These are phyloP conservation scores for Zoysia matrella DNA, from an alignment of 202 grass and related monocot genomes.

Conservation along the genomic window DNA sequence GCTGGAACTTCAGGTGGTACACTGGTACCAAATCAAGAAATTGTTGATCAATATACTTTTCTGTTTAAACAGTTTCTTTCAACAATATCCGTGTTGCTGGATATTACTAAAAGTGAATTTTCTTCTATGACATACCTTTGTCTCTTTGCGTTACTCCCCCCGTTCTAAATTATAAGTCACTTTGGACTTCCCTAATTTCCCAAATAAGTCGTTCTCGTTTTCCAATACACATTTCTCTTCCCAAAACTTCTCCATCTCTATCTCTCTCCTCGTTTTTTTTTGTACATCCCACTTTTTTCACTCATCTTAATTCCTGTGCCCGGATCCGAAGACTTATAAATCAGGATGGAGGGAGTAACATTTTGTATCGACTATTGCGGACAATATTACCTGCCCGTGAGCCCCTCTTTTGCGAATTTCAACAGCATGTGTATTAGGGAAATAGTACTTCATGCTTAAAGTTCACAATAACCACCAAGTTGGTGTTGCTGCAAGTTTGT, in stretches of 20 bases:
- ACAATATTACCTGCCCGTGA: neutral
- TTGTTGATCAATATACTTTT: conserved; percentile 33
- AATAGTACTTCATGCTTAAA: neutral
- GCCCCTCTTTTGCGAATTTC: neutral
- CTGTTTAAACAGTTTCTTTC: conserved; percentile 33
- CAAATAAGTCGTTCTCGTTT: too few species aligned
- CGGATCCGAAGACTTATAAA: too few species aligned
- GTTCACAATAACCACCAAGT: neutral
- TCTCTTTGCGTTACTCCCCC: neutral
- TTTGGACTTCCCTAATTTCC: too few species aligned
- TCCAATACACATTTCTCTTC: too few species aligned
- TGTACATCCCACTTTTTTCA: too few species aligned
- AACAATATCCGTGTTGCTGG: conserved; percentile 7
- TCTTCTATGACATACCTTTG: conserved; percentile 7
- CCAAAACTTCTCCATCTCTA: too few species aligned
- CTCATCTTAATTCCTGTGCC: too few species aligned
- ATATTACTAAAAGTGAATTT: conserved; percentile 10
- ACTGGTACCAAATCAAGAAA: conserved; percentile 45
- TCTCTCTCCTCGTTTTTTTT: too few species aligned
- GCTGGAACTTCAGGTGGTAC: conserved; percentile 56
- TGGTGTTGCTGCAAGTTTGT: neutral
- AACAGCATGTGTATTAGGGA: neutral
- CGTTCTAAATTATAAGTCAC: too few species aligned
- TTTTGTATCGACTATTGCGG: conserved; percentile 40
- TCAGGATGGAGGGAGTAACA: neutral